phyloP scores from a whole-genome alignment of 2,329 filamentous ascomycete genomes.

The Orbilia oligospora region DNA sequence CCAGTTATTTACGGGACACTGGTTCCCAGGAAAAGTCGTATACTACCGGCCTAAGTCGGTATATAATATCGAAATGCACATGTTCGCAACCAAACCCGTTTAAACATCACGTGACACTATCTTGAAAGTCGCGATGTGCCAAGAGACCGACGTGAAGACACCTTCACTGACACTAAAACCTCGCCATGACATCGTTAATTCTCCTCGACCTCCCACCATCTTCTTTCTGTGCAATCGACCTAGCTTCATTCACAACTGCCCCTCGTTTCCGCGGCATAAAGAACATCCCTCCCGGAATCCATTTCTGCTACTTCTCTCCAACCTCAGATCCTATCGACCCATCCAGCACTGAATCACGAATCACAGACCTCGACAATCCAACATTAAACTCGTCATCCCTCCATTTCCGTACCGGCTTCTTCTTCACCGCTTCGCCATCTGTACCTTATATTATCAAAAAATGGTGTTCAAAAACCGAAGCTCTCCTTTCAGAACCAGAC shows the following conservation, averaged over 20 bases:
- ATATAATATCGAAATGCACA: too few relatives aligned
- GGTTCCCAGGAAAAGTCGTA: too few relatives aligned
- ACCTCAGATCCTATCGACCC: conserved; percentile 61
- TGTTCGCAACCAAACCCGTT: not conserved
- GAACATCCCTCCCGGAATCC: conserved; percentile 63
- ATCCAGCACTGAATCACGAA: conserved; percentile 47
- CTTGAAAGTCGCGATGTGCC: not conserved
- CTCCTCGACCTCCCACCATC: conserved; percentile 61
- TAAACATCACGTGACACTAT: conserved; percentile 4
- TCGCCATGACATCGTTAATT: conserved; percentile 61
- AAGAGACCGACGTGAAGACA: not conserved
- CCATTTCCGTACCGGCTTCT: conserved; percentile 55
- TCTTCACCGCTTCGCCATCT: conserved; percentile 45
- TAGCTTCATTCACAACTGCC: conserved; percentile 63
- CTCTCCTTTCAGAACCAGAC: conserved; percentile 50
- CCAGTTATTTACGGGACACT: not conserved
- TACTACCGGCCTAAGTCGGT: too few relatives aligned
- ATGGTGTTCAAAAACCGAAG: conserved; percentile 60
- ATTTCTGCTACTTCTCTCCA: conserved; percentile 63
- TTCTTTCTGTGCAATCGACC: conserved; percentile 63
- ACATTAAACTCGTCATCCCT: conserved; percentile 42
- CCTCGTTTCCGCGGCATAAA: conserved; percentile 63
- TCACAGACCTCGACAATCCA: conserved; percentile 58
- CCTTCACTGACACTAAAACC: not conserved
- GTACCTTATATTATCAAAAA: conserved; percentile 50